Evolutionary conservation across 768 basidiomycete species (phyloP), one percentile per base, ranked within the genome.

Genomic region (Boletellus sp.): DNA sequence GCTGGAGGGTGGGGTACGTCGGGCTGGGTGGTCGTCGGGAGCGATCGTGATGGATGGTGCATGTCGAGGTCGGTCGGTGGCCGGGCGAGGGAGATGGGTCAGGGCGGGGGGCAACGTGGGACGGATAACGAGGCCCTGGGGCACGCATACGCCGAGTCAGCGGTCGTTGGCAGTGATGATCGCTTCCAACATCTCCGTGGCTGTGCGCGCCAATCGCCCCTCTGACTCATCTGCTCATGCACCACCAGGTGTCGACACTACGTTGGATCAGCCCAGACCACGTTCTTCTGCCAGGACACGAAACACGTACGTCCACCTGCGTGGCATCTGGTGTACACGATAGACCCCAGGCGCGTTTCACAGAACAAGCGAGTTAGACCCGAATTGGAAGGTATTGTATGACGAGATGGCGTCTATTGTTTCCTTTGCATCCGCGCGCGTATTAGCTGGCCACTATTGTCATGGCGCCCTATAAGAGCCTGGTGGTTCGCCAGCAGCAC

Each of bases 351-450:
- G n/a, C n/a, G n/a, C n/a, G n/a, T n/a, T n/a, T n/a, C n/a, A n/a
- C n/a, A n/a, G n/a, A n/a, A n/a, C n/a, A n/a, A n/a, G n/a, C n/a
- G n/a, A n/a, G n/a, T n/a, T n/a, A n/a, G 26, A 28, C 28, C 9
- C 28, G 28, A 61, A 31, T 42, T 22, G 48, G 65, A 56, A 61
- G 43, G 55, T 41, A 44, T 66, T 61, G 55, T 68, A 34, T 23
- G 11, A 19, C 42, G 38, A 26, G 7, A 42, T 2, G 31, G 16
- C 19, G 20, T 36, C 47, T 61, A 52, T 62, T 62, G 61, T 62
- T 33, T 45, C 17, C 12, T 26, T 22, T 16, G 22, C 36, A 3
- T 38, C 34, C 34, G 23, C 26, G n/a, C n/a, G n/a, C n/a, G n/a
- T n/a, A n/a, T n/a, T 35, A 7, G 31, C 23, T 12, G 15, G 22